Evolutionary conservation across 805 yeast species (phyloP).

Genomic region (Yamadazyma olivae): DNA sequence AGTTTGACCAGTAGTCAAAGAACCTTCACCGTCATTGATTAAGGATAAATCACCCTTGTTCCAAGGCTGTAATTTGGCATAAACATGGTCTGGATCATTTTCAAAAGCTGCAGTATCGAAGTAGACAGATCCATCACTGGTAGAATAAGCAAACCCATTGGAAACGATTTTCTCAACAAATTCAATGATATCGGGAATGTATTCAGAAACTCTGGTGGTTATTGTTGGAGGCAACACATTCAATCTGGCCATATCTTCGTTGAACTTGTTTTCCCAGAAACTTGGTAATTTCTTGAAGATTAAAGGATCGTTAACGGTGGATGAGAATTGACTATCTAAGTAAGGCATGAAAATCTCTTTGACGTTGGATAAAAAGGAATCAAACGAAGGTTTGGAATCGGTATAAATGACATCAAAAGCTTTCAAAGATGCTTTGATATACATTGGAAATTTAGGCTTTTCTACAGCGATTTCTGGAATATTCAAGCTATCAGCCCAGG

Average conservation of each 20-base stretch:
- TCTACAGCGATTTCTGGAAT: slow-evolving; percentile 45
- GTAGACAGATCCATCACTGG: slow-evolving; percentile 91
- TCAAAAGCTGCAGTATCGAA: slow-evolving; percentile 88
- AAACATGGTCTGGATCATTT: slow-evolving; percentile 63
- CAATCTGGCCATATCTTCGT: slow-evolving; percentile 79
- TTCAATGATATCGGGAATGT: slow-evolving; percentile 84
- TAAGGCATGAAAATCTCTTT: slow-evolving; percentile 74
- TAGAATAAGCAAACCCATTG: slow-evolving; percentile 81
- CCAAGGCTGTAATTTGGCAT: slow-evolving; percentile 98
- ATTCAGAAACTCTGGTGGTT: slow-evolving; percentile 93
- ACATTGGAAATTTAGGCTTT: slow-evolving; percentile 88
- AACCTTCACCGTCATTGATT: slow-evolving; percentile 94
- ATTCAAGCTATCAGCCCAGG: slow-evolving; percentile 54
- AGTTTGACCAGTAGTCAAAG: slow-evolving; percentile 51
- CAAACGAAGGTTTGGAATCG: slow-evolving; percentile 18
- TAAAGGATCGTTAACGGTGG: slow-evolving; percentile 77
- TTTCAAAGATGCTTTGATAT: slow-evolving; percentile 55
- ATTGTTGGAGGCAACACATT: slow-evolving; percentile 83
- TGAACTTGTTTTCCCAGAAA: slow-evolving; percentile 83
- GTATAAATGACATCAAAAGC: slow-evolving; percentile 47
- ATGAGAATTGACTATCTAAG: slow-evolving; percentile 71
- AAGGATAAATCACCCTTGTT: slow-evolving; percentile 84
- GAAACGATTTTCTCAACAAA: slow-evolving; percentile 72
- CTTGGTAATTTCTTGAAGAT: slow-evolving; percentile 81
- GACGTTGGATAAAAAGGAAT: slow-evolving; percentile 45